Percentiles rank a stretch among this genome's conserved stretches.
phyloP scores from a whole-genome alignment of 2,329 filamentous ascomycete species.

The Pleoardoris graminearum region DNA sequence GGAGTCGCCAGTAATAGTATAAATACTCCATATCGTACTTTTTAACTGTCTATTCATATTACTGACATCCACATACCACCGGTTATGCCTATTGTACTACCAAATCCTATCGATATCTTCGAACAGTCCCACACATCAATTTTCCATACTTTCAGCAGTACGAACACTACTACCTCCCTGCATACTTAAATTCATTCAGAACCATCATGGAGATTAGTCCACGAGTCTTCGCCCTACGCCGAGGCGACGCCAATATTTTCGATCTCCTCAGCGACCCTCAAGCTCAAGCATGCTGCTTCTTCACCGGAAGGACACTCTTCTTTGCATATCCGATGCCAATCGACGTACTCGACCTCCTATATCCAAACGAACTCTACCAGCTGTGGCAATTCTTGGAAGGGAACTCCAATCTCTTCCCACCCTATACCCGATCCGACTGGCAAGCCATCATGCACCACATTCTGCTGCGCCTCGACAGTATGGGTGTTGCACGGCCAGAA shows the following conservation, averaged over 20 bases:
- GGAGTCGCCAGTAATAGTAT: too few relatives aligned
- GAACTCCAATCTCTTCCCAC: background rate
- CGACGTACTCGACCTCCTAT: background rate
- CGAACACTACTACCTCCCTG: too few relatives aligned
- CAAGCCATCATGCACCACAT: background rate
- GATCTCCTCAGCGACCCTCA: conserved; percentile 4
- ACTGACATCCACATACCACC: too few relatives aligned
- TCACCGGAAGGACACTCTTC: conserved; percentile 4
- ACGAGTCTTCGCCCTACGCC: conserved; percentile 10
- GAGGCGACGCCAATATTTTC: background rate
- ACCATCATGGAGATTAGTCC: conserved; percentile 1
- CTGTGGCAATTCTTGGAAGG: conserved; percentile 1
- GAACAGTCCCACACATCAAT: too few relatives aligned
- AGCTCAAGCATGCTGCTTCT: conserved; percentile 5
- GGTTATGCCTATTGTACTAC: too few relatives aligned
- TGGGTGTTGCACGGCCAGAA: too few relatives aligned
- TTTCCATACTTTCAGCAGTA: too few relatives aligned
- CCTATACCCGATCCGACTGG: background rate
- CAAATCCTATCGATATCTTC: too few relatives aligned
- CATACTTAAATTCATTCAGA: too few relatives aligned
- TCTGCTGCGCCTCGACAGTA: background rate
- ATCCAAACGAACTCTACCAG: background rate
- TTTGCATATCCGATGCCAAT: conserved; percentile 3
- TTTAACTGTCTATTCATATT: too few relatives aligned
- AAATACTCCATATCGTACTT: too few relatives aligned